A percentile compares a stretch with the other conserved stretches of the same genome.
These are phyloP conservation scores for Chalciporus sp. DNA, from an alignment of 1,284 basidiomycete genomes.

Conservation along the genomic window DNA sequence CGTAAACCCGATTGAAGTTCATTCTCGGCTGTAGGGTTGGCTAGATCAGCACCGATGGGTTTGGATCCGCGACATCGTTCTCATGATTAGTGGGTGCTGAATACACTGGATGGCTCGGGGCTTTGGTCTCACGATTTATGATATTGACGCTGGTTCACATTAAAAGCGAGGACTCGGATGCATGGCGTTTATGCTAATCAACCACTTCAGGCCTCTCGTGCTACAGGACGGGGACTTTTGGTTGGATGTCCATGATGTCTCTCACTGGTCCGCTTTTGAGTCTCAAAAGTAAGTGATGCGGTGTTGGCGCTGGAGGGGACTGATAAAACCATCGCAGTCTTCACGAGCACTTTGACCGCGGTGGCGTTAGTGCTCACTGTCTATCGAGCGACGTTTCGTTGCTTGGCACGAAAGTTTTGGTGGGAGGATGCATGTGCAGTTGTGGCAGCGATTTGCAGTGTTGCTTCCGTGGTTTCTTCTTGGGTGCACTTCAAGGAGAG, in stretches of 20 bases:
- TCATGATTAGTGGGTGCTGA: not conserved
- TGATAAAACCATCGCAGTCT: constrained; percentile 6
- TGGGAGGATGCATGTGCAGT: constrained; percentile 23
- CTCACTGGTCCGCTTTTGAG: constrained; percentile 1
- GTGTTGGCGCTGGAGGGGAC: not conserved
- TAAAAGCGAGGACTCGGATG: constrained; percentile 6
- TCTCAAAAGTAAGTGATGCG: constrained; percentile 18
- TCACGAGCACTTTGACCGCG: constrained; percentile 16
- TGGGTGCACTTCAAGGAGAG: constrained; percentile 17
- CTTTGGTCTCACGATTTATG: not conserved
- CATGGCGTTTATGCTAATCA: not conserved
- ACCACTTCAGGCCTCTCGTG: not conserved
- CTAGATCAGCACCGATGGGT: not conserved
- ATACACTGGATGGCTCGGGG: constrained; percentile 18
- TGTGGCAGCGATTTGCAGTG: constrained; percentile 11
- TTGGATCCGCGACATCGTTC: constrained; percentile 1
- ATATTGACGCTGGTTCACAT: not conserved
- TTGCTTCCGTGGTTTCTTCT: constrained; percentile 7
- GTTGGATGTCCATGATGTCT: not conserved
- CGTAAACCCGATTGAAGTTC: too few relatives aligned
- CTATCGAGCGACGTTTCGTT: constrained; percentile 10
- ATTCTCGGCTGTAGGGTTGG: not conserved
- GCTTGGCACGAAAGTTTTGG: constrained; percentile 12
- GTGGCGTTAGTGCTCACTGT: constrained; percentile 10
- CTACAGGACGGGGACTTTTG: too few relatives aligned